A percentile compares a stretch with the other conserved stretches of the same genome.
Evolutionary conservation across 1,284 basidiomycete species (phyloP).

Genomic region (Rugosomyces carneus): DNA sequence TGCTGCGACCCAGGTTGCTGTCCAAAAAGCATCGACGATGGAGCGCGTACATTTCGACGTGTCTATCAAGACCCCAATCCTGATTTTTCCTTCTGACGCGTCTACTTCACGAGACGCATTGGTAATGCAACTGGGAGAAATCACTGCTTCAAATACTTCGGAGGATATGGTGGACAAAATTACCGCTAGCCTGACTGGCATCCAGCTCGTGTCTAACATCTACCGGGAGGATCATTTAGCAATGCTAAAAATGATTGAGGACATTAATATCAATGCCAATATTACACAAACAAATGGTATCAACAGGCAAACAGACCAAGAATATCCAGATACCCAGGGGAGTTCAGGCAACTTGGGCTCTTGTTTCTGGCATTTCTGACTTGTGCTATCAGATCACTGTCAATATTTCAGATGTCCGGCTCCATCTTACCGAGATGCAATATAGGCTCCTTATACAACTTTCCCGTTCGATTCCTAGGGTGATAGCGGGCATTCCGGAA

Average conservation of each 20-base stretch:
- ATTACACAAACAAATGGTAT: conserved; percentile 57
- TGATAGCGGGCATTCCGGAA: conserved; percentile 45
- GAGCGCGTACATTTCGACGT: conserved; percentile 91
- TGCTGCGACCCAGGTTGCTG: conserved; percentile 89
- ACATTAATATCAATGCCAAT: conserved; percentile 77
- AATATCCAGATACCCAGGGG: conserved; percentile 70
- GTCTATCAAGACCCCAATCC: conserved; percentile 87
- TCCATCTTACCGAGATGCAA: conserved; percentile 89
- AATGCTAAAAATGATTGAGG: conserved; percentile 85
- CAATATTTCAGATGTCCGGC: conserved; percentile 85
- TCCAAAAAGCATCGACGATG: conserved; percentile 85
- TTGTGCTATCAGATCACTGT: conserved; percentile 51
- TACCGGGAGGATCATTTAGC: conserved; percentile 43
- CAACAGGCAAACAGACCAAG: conserved; percentile 42
- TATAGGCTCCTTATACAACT: conserved; percentile 76
- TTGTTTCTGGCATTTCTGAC: neutral
- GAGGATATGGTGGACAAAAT: conserved; percentile 59
- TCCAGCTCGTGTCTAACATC: conserved; percentile 77
- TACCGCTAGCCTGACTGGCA: conserved; percentile 77
- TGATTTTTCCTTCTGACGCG: conserved; percentile 81
- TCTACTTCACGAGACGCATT: conserved; percentile 63
- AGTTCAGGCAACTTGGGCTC: conserved; percentile 12
- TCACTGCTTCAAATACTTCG: conserved; percentile 79
- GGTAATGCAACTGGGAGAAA: conserved; percentile 85
- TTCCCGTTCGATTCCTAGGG: conserved; percentile 69